Percentiles rank a stretch among this genome's conserved stretches.
phyloP scores from a whole-genome alignment of 805 yeast genomes.

The Candida insectorum region DNA sequence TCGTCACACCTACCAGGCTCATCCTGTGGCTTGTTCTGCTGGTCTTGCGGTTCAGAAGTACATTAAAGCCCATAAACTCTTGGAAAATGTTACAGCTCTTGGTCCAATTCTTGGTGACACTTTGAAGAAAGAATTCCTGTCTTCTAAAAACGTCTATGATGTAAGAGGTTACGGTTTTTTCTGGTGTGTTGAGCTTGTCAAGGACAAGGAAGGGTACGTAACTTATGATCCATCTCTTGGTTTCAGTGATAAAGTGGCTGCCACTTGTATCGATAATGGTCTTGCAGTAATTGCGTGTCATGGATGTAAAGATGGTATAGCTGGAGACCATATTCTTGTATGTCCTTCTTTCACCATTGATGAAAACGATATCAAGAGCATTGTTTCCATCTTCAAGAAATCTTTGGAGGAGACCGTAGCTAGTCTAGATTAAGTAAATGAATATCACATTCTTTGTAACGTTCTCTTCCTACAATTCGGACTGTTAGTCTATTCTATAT shows the following conservation, averaged over 20 bases:
- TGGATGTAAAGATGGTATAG: conserved; percentile 25
- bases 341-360: conserved; percentile 40
- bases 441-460: too few relatives aligned
- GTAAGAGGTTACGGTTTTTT: conserved; percentile 60
- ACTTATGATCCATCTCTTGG: too few relatives aligned
- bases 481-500: too few relatives aligned
- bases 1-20: conserved; percentile 52
- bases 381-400: conserved; percentile 17
- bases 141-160: conserved; percentile 41
- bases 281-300: conserved; percentile 42
- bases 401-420: too few relatives aligned
- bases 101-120: too few relatives aligned
- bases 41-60: conserved; percentile 44
- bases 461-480: too few relatives aligned
- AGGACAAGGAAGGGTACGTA: conserved; percentile 42
- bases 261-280: conserved; percentile 43
- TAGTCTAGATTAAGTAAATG: conserved; percentile 9
- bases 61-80: conserved; percentile 23
- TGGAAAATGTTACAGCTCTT: conserved; percentile 43
- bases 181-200: conserved; percentile 54
- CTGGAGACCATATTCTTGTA: conserved; percentile 45
- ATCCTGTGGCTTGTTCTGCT: conserved; percentile 45
- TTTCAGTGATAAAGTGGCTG: too few relatives aligned
- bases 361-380: conserved; percentile 27
- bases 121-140: conserved; percentile 11